Conservation (phyloP, 2,329 filamentous ascomycete genomes). For the Dactylellina sp. region DNA sequence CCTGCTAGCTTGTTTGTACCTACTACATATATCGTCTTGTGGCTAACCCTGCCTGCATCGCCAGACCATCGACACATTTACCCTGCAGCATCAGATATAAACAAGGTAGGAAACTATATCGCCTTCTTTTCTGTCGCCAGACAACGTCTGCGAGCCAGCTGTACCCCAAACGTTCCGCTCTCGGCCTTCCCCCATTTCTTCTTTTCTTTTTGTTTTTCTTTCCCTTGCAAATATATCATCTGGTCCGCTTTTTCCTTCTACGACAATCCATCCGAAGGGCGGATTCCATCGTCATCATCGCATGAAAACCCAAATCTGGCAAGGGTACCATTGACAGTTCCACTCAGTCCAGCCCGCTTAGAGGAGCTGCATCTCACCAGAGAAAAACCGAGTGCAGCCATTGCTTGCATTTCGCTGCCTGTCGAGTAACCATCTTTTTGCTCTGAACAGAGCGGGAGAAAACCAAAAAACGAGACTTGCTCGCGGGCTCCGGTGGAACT, state of each 20-base stretch:
- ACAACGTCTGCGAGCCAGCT: slow-evolving; percentile 50
- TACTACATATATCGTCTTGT: slow-evolving; percentile 20
- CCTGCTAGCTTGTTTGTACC: slow-evolving; percentile 21
- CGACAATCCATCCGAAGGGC: slow-evolving; percentile 48
- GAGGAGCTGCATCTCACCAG: slow-evolving; percentile 37
- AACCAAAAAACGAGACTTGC: slow-evolving; percentile 42
- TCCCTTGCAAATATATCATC: slow-evolving; percentile 33
- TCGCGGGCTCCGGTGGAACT: slow-evolving; percentile 42
- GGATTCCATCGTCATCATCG: slow-evolving; percentile 51
- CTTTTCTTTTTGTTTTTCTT: slow-evolving; percentile 9
- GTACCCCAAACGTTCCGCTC: slow-evolving; percentile 48
- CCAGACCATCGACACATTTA: slow-evolving; percentile 47
- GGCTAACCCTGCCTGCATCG: slow-evolving; percentile 48
- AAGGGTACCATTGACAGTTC: slow-evolving; percentile 49
- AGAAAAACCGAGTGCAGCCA: slow-evolving; percentile 29
- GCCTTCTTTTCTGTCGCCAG: slow-evolving; percentile 6
- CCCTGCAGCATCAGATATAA: slow-evolving; percentile 37
- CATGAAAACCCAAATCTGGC: slow-evolving; percentile 47
- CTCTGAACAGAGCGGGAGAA: not conserved
- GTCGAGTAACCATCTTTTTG: slow-evolving; percentile 51
- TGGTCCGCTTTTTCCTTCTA: slow-evolving; percentile 32
- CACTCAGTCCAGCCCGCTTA: slow-evolving; percentile 42
- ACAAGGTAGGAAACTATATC: slow-evolving; percentile 44
- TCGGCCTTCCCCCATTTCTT: slow-evolving; percentile 39
- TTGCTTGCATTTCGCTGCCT: slow-evolving; percentile 54